These are phyloP conservation scores for Neonectria coccinea DNA, from an alignment of 2,329 filamentous ascomycete species.

Conservation along the genomic window DNA sequence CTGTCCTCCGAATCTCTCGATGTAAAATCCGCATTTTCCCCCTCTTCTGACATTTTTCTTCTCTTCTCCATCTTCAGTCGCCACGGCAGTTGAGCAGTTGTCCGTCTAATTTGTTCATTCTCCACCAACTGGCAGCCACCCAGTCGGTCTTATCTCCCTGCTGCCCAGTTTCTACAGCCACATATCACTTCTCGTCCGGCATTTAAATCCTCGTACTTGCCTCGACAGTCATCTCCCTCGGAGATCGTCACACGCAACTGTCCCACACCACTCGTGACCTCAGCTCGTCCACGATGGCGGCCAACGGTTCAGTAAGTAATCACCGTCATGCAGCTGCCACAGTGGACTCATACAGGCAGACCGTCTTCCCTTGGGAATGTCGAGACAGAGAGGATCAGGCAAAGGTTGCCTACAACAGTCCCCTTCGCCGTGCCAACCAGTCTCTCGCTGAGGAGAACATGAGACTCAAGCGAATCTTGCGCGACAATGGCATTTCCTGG, in stretches of 20 bases:
- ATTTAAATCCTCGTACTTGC: conserved; percentile 3
- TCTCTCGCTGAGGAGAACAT: conserved; percentile 62
- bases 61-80: conserved; percentile 2
- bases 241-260: conserved; percentile 15
- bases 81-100: conserved; percentile 5
- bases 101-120: conserved; percentile 9
- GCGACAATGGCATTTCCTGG: conserved; percentile 65
- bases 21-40: conserved; percentile 7
- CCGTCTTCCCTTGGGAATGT: conserved; percentile 60
- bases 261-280: conserved; percentile 23
- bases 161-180: conserved; percentile 4
- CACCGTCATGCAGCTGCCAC: background rate
- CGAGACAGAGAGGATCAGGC: conserved; percentile 65
- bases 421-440: conserved; percentile 60
- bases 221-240: background rate
- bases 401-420: conserved; percentile 60
- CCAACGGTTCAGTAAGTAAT: conserved; percentile 37
- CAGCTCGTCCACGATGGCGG: conserved; percentile 34
- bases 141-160: conserved; percentile 7
- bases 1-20: conserved; percentile 2
- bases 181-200: conserved; percentile 12
- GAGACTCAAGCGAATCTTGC: conserved; percentile 62
- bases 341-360: conserved; percentile 39
- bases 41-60: conserved; percentile 1
- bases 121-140: conserved; percentile 12